Conservation (phyloP, 495 filamentous ascomycete genomes). For the Neurospora tetrasperma region DNA sequence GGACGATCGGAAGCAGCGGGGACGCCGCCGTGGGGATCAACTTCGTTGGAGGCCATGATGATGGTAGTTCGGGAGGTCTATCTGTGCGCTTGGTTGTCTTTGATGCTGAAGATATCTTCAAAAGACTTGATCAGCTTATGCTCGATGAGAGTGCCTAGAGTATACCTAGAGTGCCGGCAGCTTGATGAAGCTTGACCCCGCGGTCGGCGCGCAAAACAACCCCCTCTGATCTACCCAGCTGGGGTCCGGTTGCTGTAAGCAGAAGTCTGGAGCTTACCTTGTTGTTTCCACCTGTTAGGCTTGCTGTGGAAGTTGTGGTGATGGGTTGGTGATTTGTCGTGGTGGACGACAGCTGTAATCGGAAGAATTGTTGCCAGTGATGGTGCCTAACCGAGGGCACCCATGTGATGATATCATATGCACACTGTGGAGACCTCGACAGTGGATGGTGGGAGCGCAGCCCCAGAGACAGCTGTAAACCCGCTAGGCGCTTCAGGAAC, state of each 20-base stretch:
- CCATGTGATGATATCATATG: neutral
- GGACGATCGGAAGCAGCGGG: constrained; percentile 16
- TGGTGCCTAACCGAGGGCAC: neutral
- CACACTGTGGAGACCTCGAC: neutral
- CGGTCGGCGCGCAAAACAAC: neutral
- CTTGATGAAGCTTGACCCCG: neutral
- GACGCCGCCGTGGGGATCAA: constrained; percentile 2
- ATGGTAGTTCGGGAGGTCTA: neutral
- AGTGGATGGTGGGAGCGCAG: neutral
- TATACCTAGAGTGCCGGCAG: neutral
- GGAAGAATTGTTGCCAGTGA: neutral
- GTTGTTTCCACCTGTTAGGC: neutral
- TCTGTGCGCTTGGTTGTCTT: neutral
- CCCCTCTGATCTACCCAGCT: neutral
- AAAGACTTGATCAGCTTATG: neutral
- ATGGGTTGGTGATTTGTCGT: neutral
- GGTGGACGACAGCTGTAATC: neutral
- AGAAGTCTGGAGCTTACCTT: neutral
- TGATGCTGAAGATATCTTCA: constrained; percentile 2
- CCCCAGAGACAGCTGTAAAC: neutral
- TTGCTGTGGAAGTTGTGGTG: neutral
- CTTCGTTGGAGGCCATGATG: constrained; percentile 20
- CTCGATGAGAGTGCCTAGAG: neutral
- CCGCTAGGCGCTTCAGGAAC: neutral
- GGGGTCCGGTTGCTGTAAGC: neutral